phyloP scores from a whole-genome alignment of 2,329 filamentous ascomycete species.

The Monilinia vaccinii-corymbosi region DNA sequence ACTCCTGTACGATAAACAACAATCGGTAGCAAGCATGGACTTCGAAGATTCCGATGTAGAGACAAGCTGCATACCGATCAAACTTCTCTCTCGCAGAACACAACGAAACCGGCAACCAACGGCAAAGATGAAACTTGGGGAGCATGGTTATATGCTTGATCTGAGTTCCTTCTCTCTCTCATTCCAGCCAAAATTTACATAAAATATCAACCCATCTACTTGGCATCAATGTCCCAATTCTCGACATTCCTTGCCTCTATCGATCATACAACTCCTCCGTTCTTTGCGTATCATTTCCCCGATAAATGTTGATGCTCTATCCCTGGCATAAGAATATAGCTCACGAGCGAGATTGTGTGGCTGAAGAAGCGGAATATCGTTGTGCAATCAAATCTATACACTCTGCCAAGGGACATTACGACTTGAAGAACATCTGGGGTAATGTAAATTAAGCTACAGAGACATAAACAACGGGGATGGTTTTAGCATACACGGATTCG shows the following conservation, averaged over 20 bases:
- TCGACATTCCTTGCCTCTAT: not conserved
- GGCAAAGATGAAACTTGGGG: not conserved
- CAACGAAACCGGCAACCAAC: not conserved
- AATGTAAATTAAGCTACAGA: not conserved
- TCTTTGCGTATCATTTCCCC: not conserved
- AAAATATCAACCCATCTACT: not conserved
- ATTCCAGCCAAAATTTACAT: not conserved
- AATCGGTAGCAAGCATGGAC: not conserved
- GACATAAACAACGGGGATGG: not conserved
- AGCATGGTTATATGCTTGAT: not conserved
- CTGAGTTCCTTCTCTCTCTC: not conserved
- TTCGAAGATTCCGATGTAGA: not conserved
- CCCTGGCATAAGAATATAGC: not conserved
- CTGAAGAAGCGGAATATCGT: not conserved
- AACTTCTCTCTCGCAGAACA: not conserved
- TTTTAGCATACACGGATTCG: not conserved
- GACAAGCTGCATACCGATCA: not conserved
- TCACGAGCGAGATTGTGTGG: not conserved
- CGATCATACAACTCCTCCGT: not conserved
- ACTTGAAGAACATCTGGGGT: not conserved
- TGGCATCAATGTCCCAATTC: not conserved
- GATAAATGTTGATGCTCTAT: not conserved
- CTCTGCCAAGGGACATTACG: not conserved
- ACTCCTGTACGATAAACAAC: not conserved
- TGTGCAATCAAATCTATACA: not conserved